Evolutionary conservation across 306 rosid genomes (phyloP).

Genomic region (Lathyrus oleraceus): DNA sequence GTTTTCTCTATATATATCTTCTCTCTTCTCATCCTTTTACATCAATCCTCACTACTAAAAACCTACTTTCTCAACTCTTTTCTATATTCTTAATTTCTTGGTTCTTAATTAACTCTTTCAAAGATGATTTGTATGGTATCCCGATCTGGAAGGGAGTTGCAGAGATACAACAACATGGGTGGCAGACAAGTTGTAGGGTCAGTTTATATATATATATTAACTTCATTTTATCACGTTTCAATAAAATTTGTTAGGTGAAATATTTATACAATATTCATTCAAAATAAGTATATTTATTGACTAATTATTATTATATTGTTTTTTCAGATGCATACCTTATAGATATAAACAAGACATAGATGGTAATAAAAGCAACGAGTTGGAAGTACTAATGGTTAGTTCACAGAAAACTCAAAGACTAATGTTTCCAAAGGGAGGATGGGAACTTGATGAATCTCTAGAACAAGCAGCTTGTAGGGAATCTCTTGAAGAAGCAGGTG

Average conservation of each 20-base stretch:
- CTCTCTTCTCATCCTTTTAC: not conserved
- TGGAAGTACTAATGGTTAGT: slow-evolving; percentile 84
- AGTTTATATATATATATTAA: not conserved
- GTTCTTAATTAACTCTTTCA: not conserved
- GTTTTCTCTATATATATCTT: not conserved
- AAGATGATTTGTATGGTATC: slow-evolving; percentile 64
- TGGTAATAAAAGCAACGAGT: slow-evolving; percentile 50
- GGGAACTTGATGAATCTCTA: slow-evolving; percentile 95
- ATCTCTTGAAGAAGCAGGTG: slow-evolving; percentile 96
- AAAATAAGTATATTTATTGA: not conserved
- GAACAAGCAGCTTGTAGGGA: slow-evolving; percentile 94
- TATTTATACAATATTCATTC: not conserved
- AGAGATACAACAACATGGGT: slow-evolving; percentile 82
- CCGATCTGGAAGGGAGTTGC: slow-evolving; percentile 86
- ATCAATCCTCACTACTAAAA: not conserved
- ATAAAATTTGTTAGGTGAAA: slow-evolving; percentile 12
- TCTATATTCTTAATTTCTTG: not conserved
- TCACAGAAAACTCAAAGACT: slow-evolving; percentile 80
- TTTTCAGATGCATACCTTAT: slow-evolving; percentile 86
- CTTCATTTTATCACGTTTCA: slow-evolving; percentile 25
- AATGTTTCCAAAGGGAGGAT: slow-evolving; percentile 98
- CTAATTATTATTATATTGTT: not conserved
- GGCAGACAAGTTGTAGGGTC: slow-evolving; percentile 98
- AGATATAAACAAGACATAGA: slow-evolving; percentile 57
- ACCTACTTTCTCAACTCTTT: not conserved